Conservation (phyloP, 805 yeast species). For the Saccharomycopsis selenospora region DNA sequence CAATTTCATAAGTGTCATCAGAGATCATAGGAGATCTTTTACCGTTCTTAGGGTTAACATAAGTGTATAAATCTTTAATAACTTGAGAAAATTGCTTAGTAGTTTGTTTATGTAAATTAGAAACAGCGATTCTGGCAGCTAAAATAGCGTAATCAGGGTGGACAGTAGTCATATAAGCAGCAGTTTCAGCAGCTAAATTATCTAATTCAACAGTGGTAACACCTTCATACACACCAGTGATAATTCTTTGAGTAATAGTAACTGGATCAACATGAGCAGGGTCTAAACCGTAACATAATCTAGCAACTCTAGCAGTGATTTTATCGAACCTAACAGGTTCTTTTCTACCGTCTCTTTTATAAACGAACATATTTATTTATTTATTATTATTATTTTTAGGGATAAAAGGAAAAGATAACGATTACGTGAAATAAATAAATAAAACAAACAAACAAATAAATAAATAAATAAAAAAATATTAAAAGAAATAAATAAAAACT, state of each 20-base stretch:
- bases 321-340: conserved; percentile 95
- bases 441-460: not conserved
- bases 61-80: conserved; percentile 61
- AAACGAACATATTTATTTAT: conserved; percentile 76
- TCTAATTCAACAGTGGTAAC: conserved; percentile 88
- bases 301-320: conserved; percentile 90
- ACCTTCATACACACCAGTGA: conserved; percentile 94
- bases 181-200: conserved; percentile 88
- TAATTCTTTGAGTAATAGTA: conserved; percentile 91
- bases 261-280: conserved; percentile 90
- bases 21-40: conserved; percentile 65
- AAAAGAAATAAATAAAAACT: not conserved
- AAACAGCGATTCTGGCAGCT: conserved; percentile 93
- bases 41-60: conserved; percentile 74
- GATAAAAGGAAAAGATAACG: not conserved
- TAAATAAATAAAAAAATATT: not conserved
- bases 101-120: conserved; percentile 91
- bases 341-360: conserved; percentile 87
- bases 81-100: conserved; percentile 79
- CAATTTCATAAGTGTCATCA: conserved; percentile 54
- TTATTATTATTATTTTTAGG: not conserved
- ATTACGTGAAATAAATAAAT: not conserved
- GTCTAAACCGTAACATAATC: conserved; percentile 92
- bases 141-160: conserved; percentile 96
- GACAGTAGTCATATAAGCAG: conserved; percentile 94